phyloP scores from a whole-genome alignment of 306 rosid genomes.

The Fagus sylvatica region DNA sequence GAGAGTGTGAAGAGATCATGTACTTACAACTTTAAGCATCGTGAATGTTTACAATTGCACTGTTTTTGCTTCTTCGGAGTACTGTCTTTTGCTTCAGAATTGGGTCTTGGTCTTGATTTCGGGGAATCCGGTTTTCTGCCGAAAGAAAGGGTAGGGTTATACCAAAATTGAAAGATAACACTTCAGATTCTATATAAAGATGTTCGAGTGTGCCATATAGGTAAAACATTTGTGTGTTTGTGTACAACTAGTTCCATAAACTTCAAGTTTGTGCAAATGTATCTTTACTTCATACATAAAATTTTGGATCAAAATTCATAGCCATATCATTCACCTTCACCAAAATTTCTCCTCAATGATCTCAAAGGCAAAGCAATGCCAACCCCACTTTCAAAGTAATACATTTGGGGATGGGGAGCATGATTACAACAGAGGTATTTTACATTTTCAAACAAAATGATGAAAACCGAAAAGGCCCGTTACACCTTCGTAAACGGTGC shows the following conservation, averaged over 20 bases:
- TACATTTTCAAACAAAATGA: background rate
- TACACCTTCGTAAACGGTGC: background rate
- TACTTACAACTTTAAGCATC: constrained; percentile 94
- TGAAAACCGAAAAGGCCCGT: background rate
- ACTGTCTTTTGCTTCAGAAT: constrained; percentile 67
- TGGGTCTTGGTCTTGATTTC: constrained; percentile 70
- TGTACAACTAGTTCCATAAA: constrained; percentile 8
- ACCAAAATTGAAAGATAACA: constrained; percentile 19
- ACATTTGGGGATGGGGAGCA: background rate
- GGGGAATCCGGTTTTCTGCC: constrained; percentile 95
- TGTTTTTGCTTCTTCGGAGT: constrained; percentile 98
- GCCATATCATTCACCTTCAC: background rate
- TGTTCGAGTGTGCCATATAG: constrained; percentile 18
- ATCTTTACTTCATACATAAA: constrained; percentile 18
- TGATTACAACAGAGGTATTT: background rate
- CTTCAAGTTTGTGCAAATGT: constrained; percentile 24
- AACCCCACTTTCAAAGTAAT: background rate
- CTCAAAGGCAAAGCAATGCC: constrained; percentile 11
- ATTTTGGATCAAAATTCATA: constrained; percentile 16
- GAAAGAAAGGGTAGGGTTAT: constrained; percentile 31
- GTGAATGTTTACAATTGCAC: constrained; percentile 96
- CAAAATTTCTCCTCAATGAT: constrained; percentile 11
- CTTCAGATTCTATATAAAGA: constrained; percentile 22
- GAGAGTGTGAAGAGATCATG: constrained; percentile 23
- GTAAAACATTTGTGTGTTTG: constrained; percentile 15